phyloP scores from a whole-genome alignment of 306 rosid species.

The Dalbergia cochinchinensis region DNA sequence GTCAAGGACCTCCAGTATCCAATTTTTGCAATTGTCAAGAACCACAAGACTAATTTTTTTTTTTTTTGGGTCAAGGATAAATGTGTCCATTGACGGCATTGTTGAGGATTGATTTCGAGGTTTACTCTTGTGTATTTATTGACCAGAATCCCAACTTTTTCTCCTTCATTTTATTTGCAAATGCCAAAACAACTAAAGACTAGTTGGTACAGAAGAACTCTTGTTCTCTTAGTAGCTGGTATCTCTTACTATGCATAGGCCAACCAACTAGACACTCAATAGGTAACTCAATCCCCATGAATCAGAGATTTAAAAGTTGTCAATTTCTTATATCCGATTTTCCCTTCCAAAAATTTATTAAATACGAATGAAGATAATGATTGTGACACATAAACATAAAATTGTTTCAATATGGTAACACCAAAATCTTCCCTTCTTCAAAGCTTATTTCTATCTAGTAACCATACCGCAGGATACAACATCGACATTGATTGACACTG shows the following conservation, averaged over 20 bases:
- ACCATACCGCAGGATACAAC: background rate
- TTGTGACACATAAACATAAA: background rate
- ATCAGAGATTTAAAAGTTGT: background rate
- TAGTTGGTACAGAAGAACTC: no score
- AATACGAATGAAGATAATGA: background rate
- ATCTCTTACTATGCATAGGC: background rate
- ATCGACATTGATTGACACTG: background rate
- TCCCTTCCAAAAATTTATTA: background rate
- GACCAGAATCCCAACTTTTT: no score
- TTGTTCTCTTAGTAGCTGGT: background rate
- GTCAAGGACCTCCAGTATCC: no score
- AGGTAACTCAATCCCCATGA: background rate
- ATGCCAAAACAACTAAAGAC: no score
- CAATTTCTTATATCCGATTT: background rate
- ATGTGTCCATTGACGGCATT: no score
- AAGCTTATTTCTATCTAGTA: background rate
- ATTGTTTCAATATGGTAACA: slow-evolving; percentile 5
- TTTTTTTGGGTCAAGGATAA: no score
- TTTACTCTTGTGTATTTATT: background rate
- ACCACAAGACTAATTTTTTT: no score
- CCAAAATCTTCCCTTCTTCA: background rate
- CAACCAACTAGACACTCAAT: background rate
- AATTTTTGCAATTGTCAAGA: no score
- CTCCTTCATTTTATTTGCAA: no score
- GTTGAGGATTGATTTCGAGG: no score